Evolutionary conservation across 139 green algal species (phyloP).

Genomic region (Picochlorum sp.): DNA sequence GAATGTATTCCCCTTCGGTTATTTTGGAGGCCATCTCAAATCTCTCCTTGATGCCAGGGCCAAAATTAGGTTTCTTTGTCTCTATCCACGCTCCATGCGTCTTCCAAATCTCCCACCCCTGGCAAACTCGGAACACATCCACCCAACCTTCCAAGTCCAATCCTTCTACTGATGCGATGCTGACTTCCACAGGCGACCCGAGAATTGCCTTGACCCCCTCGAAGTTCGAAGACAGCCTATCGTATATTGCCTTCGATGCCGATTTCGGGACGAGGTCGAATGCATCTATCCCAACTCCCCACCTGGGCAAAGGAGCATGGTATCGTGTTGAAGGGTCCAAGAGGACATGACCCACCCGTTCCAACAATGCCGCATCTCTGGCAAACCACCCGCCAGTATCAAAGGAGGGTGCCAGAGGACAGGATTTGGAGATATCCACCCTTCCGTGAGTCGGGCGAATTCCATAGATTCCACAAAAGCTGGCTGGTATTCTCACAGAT

Average conservation of each 20-base stretch:
- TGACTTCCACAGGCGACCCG: conserved; percentile 33
- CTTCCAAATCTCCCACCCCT: conserved; percentile 71
- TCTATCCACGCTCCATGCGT: conserved; percentile 65
- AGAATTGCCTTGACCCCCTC: conserved; percentile 30
- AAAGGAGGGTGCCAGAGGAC: conserved; percentile 73
- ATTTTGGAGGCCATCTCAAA: conserved; percentile 63
- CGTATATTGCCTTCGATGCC: conserved; percentile 1
- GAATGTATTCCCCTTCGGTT: conserved; percentile 34
- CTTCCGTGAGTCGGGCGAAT: conserved; percentile 76
- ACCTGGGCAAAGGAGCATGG: conserved; percentile 30
- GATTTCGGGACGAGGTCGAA: conserved; percentile 50
- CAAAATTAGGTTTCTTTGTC: conserved; percentile 52
- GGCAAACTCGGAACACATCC: background rate
- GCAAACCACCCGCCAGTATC: conserved; percentile 67
- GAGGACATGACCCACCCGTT: conserved; percentile 40
- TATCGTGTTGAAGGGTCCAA: conserved; percentile 24
- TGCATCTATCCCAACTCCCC: conserved; percentile 64
- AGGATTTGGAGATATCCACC: conserved; percentile 39
- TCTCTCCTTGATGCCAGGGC: conserved; percentile 63
- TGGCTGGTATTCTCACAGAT: conserved; percentile 78
- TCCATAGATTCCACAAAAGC: conserved; percentile 79
- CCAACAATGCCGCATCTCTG: conserved; percentile 37
- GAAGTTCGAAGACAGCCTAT: conserved; percentile 24
- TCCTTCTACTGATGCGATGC: conserved; percentile 13
- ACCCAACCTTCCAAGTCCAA: background rate